A percentile compares a stretch with the other conserved stretches of the same genome.
phyloP scores from a whole-genome alignment of 305 asterid genomes.

The Euphrasia arctica region DNA sequence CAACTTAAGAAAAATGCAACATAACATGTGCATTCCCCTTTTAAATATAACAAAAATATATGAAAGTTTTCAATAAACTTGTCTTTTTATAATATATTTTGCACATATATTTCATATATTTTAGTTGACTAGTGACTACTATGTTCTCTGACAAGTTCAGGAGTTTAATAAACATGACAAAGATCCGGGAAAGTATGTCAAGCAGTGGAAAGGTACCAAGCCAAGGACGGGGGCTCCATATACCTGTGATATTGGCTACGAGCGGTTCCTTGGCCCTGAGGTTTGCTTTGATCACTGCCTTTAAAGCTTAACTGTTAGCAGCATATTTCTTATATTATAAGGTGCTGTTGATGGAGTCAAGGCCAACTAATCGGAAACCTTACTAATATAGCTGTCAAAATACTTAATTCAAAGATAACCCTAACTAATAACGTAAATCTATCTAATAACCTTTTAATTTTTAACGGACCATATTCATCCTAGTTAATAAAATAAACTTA shows the following conservation, averaged over 20 bases:
- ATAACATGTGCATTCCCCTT: conserved; percentile 10
- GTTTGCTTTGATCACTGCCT: conserved; percentile 34
- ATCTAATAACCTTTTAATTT: not conserved
- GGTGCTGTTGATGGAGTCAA: not conserved
- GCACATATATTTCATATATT: no score
- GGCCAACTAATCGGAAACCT: no score
- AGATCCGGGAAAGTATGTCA: conserved; percentile 84
- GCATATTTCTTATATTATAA: conserved; percentile 3
- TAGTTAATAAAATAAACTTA: not conserved
- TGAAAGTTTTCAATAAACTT: conserved; percentile 1
- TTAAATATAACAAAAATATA: conserved; percentile 3
- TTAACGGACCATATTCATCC: not conserved
- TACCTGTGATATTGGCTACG: conserved; percentile 92
- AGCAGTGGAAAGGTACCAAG: conserved; percentile 94
- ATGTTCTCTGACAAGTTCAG: conserved; percentile 43
- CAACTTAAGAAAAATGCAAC: conserved; percentile 15
- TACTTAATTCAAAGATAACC: not conserved
- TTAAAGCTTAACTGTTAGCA: conserved; percentile 16
- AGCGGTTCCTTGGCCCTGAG: conserved; percentile 98
- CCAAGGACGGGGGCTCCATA: conserved; percentile 96
- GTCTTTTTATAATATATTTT: not conserved
- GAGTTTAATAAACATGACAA: conserved; percentile 93
- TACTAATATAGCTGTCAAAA: not conserved
- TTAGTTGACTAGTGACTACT: no score
- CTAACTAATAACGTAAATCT: not conserved